A percentile compares a stretch with the other conserved stretches of the same genome.
phyloP scores from a whole-genome alignment of 306 rosid species.

The Fragaria ananassa region DNA sequence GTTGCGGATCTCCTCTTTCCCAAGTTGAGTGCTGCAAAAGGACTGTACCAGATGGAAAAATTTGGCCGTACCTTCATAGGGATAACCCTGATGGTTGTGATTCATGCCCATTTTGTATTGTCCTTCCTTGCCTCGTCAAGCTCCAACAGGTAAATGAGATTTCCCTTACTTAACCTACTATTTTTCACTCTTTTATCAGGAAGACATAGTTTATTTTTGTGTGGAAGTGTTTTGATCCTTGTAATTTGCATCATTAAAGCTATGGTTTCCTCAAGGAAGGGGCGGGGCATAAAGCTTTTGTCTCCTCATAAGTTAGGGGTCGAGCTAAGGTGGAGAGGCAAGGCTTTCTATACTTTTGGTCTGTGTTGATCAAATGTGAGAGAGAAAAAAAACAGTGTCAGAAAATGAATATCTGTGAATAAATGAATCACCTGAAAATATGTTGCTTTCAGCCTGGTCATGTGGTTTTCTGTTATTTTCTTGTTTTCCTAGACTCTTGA shows the following conservation, averaged over 20 bases:
- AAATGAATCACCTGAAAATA: background rate
- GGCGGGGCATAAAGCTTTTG: too few relatives aligned
- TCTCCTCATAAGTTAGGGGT: background rate
- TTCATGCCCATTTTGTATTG: slow-evolving; percentile 92
- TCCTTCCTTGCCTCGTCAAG: slow-evolving; percentile 95
- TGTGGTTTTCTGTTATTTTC: background rate
- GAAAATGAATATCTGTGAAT: background rate
- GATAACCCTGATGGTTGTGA: slow-evolving; percentile 89
- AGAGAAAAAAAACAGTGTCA: background rate
- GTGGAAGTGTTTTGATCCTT: background rate
- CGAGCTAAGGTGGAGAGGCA: background rate
- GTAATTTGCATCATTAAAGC: background rate
- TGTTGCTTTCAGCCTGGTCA: background rate
- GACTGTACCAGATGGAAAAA: slow-evolving; percentile 67
- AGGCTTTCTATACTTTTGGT: background rate
- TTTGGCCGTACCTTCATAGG: slow-evolving; percentile 88
- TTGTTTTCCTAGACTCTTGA: background rate
- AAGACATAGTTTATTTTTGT: background rate
- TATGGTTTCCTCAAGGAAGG: background rate
- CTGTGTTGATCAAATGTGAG: background rate
- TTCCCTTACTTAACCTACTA: background rate
- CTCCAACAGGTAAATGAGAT: slow-evolving; percentile 78
- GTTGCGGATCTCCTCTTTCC: slow-evolving; percentile 89
- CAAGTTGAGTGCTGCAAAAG: slow-evolving; percentile 93
- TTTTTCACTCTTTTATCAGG: background rate